Percentiles rank a stretch among this genome's conserved stretches.
These are phyloP conservation scores for Phytophthora litchii DNA, from an alignment of 352 stramenopile species.

Conservation along the genomic window DNA sequence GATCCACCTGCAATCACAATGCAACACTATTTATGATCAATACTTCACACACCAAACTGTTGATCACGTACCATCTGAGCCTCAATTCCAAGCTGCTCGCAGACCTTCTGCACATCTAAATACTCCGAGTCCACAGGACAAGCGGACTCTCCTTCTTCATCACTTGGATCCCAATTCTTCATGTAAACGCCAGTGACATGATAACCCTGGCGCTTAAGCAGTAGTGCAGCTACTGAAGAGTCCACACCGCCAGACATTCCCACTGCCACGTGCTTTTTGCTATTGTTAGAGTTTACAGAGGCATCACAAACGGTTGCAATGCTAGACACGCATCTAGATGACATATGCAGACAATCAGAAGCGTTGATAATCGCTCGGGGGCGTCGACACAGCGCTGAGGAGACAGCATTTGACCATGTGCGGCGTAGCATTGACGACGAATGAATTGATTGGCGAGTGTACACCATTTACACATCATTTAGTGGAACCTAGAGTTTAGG, in stretches of 20 bases:
- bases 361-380: background rate
- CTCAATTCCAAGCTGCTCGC: conserved; percentile 91
- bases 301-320: background rate
- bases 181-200: conserved; percentile 97
- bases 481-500: background rate
- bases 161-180: conserved; percentile 98
- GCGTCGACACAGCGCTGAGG: conserved; percentile 16
- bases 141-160: conserved; percentile 88
- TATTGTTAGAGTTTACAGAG: conserved; percentile 19
- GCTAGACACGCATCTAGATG: conserved; percentile 11
- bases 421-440: conserved; percentile 31
- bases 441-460: conserved; percentile 16
- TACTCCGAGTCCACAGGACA: conserved; percentile 93
- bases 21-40: background rate
- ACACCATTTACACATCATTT: conserved; percentile 23
- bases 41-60: conserved; percentile 12
- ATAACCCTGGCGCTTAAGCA: conserved; percentile 92
- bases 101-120: conserved; percentile 93
- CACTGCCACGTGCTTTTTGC: conserved; percentile 89
- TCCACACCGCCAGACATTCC: conserved; percentile 99
- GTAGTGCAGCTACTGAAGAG: conserved; percentile 94
- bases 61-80: conserved; percentile 56
- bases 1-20: conserved; percentile 62
- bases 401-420: conserved; percentile 6
- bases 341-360: background rate